These are phyloP conservation scores for Athelia sp. DNA, from an alignment of 1,284 basidiomycete species.

Conservation along the genomic window DNA sequence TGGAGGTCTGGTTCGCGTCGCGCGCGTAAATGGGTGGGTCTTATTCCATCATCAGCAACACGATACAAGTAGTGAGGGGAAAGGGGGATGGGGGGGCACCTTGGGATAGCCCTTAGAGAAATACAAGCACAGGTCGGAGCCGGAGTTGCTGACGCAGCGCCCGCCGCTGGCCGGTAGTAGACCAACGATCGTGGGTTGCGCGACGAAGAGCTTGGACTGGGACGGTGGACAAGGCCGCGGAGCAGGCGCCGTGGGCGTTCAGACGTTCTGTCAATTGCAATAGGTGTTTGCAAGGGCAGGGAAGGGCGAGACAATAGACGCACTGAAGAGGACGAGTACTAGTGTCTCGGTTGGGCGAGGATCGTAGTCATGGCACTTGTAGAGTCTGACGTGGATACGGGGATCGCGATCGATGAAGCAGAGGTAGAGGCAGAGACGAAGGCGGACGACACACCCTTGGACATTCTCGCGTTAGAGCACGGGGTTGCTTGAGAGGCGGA, in stretches of 20 bases:
- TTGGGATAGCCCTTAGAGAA: constrained; percentile 13
- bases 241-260: constrained; percentile 8
- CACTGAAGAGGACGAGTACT: not conserved
- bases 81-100: no score
- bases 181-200: constrained; percentile 15
- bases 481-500: no score
- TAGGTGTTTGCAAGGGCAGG: not conserved
- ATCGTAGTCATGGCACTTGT: not conserved
- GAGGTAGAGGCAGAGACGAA: no score
- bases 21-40: constrained; percentile 31
- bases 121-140: constrained; percentile 14
- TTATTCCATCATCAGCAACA: no score
- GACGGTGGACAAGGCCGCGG: constrained; percentile 10
- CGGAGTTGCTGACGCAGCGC: constrained; percentile 44
- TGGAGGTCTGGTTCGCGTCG: constrained; percentile 9
- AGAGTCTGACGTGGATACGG: not conserved
- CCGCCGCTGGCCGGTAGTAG: constrained; percentile 24
- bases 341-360: not conserved
- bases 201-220: constrained; percentile 9
- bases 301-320: not conserved
- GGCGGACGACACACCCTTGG: no score
- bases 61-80: no score
- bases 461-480: no score
- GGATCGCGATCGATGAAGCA: no score
- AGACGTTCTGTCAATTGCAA: constrained; percentile 4